Evolutionary conservation across 2,329 filamentous ascomycete genomes (phyloP).

Genomic region (Lachnellula occidentalis): DNA sequence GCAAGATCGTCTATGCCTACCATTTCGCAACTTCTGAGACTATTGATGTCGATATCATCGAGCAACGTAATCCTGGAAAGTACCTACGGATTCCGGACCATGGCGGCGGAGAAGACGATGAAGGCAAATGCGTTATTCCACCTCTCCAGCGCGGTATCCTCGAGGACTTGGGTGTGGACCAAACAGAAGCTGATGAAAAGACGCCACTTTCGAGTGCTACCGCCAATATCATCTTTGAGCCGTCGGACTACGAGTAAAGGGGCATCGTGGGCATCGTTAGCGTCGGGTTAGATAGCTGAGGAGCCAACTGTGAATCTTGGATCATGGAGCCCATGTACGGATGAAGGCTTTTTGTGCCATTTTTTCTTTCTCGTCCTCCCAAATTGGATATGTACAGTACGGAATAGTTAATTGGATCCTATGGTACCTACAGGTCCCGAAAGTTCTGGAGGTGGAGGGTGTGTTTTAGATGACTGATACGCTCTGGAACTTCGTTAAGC

Average conservation of each 20-base stretch:
- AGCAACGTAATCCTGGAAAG: slow-evolving; percentile 2
- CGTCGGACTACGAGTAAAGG: background rate
- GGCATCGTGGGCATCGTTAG: background rate
- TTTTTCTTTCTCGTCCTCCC: too few relatives aligned
- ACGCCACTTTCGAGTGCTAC: background rate
- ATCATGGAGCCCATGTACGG: too few relatives aligned
- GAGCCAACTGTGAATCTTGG: too few relatives aligned
- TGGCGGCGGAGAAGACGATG: background rate
- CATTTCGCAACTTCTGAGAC: slow-evolving; percentile 16
- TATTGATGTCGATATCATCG: slow-evolving; percentile 11
- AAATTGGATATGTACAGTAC: too few relatives aligned
- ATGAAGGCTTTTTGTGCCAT: too few relatives aligned
- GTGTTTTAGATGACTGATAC: too few relatives aligned
- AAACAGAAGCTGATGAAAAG: background rate
- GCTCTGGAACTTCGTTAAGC: too few relatives aligned
- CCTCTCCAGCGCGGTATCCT: background rate
- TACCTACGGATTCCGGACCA: background rate
- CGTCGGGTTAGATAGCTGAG: too few relatives aligned
- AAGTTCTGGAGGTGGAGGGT: too few relatives aligned
- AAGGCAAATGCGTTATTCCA: background rate
- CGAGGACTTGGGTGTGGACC: background rate
- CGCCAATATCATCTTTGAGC: background rate
- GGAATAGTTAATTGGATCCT: too few relatives aligned
- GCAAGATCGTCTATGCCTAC: slow-evolving; percentile 52
- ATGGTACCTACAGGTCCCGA: too few relatives aligned